phyloP scores from a whole-genome alignment of 2,329 filamentous ascomycete species.

The Penicillium sp. region DNA sequence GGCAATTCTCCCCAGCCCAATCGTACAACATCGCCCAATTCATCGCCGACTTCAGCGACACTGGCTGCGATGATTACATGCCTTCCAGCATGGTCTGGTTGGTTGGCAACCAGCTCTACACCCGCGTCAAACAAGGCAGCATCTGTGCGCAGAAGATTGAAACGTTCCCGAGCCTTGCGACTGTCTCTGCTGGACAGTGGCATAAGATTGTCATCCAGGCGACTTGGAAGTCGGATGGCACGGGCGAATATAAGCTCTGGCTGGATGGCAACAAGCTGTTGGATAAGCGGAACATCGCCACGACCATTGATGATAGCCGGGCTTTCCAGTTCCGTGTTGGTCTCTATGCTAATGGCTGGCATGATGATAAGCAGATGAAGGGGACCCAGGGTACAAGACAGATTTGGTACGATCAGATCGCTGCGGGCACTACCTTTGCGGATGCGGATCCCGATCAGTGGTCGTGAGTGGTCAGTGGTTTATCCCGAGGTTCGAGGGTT shows the following conservation, averaged over 20 bases:
- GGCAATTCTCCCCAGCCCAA: conserved; percentile 49
- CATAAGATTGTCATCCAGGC: conserved; percentile 51
- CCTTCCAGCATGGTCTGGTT: conserved; percentile 53
- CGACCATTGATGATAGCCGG: conserved; percentile 48
- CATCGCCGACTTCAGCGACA: conserved; percentile 51
- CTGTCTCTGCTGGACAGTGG: conserved; percentile 48
- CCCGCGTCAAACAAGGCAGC: conserved; percentile 46
- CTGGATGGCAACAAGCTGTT: conserved; percentile 49
- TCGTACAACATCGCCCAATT: conserved; percentile 55
- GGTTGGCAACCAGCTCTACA: conserved; percentile 44
- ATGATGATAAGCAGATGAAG: conserved; percentile 43
- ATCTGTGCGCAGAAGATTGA: conserved; percentile 39
- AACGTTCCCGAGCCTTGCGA: conserved; percentile 37
- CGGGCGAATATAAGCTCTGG: conserved; percentile 52
- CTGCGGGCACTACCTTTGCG: conserved; percentile 43
- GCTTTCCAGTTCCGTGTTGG: conserved; percentile 51
- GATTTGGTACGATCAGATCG: conserved; percentile 55
- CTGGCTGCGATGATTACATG: conserved; percentile 51
- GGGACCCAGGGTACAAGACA: conserved; percentile 48
- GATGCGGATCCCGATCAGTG: conserved; percentile 39
- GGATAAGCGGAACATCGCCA: conserved; percentile 44
- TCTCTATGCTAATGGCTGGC: conserved; percentile 54
- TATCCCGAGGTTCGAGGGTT: no score
- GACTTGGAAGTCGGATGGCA: conserved; percentile 47
- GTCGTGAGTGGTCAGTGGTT: neutral